phyloP scores from a whole-genome alignment of 2,329 filamentous ascomycete species.

The Penicillium aurantiogriseum region DNA sequence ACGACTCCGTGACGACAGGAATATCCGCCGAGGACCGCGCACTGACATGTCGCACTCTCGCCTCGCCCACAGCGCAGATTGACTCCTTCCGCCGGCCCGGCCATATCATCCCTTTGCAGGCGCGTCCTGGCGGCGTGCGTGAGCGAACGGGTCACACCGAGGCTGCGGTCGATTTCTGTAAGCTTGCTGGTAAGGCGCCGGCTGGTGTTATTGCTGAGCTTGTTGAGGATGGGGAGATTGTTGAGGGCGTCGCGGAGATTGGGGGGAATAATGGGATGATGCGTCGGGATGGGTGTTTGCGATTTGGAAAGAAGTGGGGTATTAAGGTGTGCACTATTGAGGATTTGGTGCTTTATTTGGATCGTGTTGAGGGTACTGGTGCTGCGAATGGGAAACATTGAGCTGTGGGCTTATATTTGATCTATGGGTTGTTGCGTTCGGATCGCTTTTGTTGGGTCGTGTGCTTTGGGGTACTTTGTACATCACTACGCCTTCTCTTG shows the following conservation, averaged over 20 bases:
- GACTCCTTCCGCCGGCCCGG: conserved; percentile 75
- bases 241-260: conserved; percentile 65
- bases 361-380: conserved; percentile 64
- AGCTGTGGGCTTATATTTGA: conserved; percentile 10
- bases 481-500: conserved; percentile 12
- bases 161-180: conserved; percentile 86
- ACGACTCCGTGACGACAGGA: conserved; percentile 75
- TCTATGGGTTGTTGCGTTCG: neutral
- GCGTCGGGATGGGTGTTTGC: conserved; percentile 80
- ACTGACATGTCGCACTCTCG: conserved; percentile 75
- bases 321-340: conserved; percentile 95
- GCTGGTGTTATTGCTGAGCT: conserved; percentile 89
- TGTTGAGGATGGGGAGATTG: conserved; percentile 77
- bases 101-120: conserved; percentile 83
- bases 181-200: conserved; percentile 71
- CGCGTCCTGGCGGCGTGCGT: conserved; percentile 75
- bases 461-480: conserved; percentile 13
- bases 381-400: conserved; percentile 38
- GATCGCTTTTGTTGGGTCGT: conserved; percentile 6
- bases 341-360: conserved; percentile 76
- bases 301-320: conserved; percentile 83
- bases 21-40: conserved; percentile 87
- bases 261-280: conserved; percentile 77
- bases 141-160: conserved; percentile 86
- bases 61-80: conserved; percentile 59